Conservation (phyloP, 163 green algal species). For the Chlamydomonas reinhardtii region DNA sequence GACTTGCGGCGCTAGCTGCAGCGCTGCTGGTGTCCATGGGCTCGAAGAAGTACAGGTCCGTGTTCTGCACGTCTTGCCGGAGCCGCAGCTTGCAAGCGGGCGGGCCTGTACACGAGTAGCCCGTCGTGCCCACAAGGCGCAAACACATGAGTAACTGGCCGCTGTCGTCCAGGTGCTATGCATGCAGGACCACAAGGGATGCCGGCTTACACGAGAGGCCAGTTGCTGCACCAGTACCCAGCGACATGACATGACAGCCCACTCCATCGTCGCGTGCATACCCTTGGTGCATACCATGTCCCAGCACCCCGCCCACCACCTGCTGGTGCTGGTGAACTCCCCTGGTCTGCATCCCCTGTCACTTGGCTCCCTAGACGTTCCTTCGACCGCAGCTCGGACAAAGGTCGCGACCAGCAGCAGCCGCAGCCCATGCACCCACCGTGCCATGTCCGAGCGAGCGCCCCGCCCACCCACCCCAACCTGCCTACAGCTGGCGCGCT, state of each 20-base stretch:
- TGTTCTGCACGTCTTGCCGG: conserved; percentile 12
- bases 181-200: conserved; percentile 11
- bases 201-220: too few species aligned
- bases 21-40: not conserved
- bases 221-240: too few species aligned
- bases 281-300: too few species aligned
- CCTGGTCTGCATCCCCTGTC: too few species aligned
- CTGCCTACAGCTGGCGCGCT: conserved; percentile 1
- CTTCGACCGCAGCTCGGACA: too few species aligned
- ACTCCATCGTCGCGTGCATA: too few species aligned
- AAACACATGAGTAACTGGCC: conserved; percentile 3
- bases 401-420: too few species aligned
- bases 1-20: conserved; percentile 4
- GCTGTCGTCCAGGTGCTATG: conserved; percentile 6
- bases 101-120: conserved; percentile 14
- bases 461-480: not conserved
- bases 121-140: conserved; percentile 23
- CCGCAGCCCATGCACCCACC: not conserved
- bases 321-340: too few species aligned
- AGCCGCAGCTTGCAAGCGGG: conserved; percentile 35
- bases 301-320: too few species aligned
- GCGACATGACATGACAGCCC: too few species aligned
- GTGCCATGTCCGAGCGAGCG: not conserved
- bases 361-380: too few species aligned
- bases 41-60: conserved; percentile 17